Conservation (phyloP, 2,329 filamentous ascomycete species). For the Fonsecaea monophora region DNA sequence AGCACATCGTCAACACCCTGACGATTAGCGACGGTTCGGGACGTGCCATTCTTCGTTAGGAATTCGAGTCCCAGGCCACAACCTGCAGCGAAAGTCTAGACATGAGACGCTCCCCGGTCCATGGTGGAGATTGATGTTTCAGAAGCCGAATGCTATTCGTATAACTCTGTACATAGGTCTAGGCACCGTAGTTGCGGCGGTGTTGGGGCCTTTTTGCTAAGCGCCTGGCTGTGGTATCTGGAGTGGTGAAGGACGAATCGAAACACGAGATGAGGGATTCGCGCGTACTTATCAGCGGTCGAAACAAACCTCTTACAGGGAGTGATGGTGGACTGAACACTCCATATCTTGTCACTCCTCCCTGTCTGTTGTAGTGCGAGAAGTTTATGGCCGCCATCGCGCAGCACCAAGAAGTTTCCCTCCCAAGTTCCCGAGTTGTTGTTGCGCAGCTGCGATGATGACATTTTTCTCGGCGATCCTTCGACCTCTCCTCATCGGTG, state of each 20-base stretch:
- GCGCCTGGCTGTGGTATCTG: not conserved
- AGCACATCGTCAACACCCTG: not conserved
- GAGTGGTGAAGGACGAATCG: not conserved
- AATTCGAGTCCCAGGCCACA: not conserved
- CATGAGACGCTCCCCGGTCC: not conserved
- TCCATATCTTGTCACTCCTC: not conserved
- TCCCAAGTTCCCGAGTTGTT: not conserved
- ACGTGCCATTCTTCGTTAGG: not conserved
- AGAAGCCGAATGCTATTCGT: not conserved
- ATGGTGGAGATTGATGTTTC: slow-evolving; percentile 3
- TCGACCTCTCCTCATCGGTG: slow-evolving; percentile 16
- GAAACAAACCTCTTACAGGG: not conserved
- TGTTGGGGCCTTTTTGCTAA: slow-evolving; percentile 1
- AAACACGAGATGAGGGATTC: not conserved
- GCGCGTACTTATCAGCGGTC: not conserved
- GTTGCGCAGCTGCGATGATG: slow-evolving; percentile 5
- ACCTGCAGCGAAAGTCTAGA: not conserved
- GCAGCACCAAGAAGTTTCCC: not conserved
- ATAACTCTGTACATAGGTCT: not conserved
- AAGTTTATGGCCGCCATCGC: not conserved
- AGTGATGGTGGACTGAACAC: not conserved
- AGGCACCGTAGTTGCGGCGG: not conserved
- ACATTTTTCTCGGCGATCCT: slow-evolving; percentile 20
- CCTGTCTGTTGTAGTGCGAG: not conserved
- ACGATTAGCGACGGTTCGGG: not conserved